These are phyloP conservation scores for Candida endomychidarum DNA, from an alignment of 805 yeast genomes.

Conservation along the genomic window DNA sequence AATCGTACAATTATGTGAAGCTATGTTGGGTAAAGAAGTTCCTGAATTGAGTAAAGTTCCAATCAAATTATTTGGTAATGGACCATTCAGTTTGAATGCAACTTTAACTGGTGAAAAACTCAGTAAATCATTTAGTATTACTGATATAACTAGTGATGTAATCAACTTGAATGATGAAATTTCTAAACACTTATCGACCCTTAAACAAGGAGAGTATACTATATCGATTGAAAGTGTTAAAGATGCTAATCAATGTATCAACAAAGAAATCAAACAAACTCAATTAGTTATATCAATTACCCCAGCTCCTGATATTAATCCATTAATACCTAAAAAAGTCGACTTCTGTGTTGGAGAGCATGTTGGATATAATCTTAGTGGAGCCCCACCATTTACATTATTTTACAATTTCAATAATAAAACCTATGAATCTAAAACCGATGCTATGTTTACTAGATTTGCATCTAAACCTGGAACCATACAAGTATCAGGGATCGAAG, in stretches of 20 bases:
- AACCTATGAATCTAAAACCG: slow-evolving; percentile 55
- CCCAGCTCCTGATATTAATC: slow-evolving; percentile 69
- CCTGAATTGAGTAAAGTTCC: slow-evolving; percentile 39
- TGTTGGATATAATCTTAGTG: slow-evolving; percentile 70
- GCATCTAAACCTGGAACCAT: slow-evolving; percentile 84
- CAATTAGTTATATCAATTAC: slow-evolving; percentile 60
- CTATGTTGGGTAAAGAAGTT: slow-evolving; percentile 23
- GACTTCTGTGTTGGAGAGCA: slow-evolving; percentile 93
- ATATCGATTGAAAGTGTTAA: slow-evolving; percentile 55
- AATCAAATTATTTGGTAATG: slow-evolving; percentile 53
- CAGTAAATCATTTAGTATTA: slow-evolving; percentile 45
- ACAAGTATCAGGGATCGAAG: slow-evolving; percentile 65
- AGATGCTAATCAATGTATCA: slow-evolving; percentile 72
- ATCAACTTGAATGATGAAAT: slow-evolving; percentile 11
- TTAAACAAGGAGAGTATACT: slow-evolving; percentile 65
- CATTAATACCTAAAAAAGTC: slow-evolving; percentile 18
- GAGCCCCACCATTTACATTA: slow-evolving; percentile 77
- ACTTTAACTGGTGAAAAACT: slow-evolving; percentile 55
- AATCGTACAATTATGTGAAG: slow-evolving; percentile 47
- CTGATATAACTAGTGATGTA: slow-evolving; percentile 32
- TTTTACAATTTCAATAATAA: slow-evolving; percentile 70
- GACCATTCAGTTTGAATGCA: slow-evolving; percentile 62
- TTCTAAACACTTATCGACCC: neutral
- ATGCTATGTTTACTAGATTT: slow-evolving; percentile 53
- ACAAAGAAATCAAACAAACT: slow-evolving; percentile 41